Conservation (phyloP, 108 stramenopile genomes). For the Nitzschia sp. region DNA sequence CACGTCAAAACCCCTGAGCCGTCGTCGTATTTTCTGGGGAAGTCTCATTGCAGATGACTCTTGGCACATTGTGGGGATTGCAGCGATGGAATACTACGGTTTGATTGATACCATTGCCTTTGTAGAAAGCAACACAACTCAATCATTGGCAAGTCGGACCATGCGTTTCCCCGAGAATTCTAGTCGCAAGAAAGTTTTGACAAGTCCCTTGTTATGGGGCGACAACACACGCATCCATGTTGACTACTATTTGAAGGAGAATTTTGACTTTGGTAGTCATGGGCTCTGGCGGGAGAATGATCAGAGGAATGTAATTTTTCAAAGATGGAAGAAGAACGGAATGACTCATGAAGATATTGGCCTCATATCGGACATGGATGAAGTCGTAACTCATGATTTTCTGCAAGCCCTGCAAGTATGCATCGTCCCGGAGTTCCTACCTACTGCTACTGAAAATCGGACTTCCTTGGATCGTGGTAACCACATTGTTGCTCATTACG, state of each 20-base stretch:
- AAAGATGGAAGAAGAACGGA: slow-evolving; percentile 56
- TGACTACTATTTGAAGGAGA: background rate
- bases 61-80: slow-evolving; percentile 34
- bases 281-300: slow-evolving; percentile 23
- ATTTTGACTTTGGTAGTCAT: background rate
- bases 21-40: slow-evolving; percentile 17
- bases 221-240: background rate
- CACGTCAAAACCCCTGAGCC: background rate
- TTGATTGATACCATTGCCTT: slow-evolving; percentile 50
- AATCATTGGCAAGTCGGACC: slow-evolving; percentile 23
- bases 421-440: background rate
- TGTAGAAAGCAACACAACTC: slow-evolving; percentile 59
- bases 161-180: background rate
- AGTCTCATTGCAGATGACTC: slow-evolving; percentile 55
- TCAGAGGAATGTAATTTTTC: slow-evolving; percentile 46
- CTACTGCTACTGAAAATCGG: background rate
- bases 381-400: slow-evolving; percentile 54
- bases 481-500: background rate
- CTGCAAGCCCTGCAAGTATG: slow-evolving; percentile 56
- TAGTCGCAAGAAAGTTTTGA: background rate
- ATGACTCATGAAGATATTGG: slow-evolving; percentile 62
- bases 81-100: slow-evolving; percentile 48
- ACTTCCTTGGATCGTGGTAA: background rate
- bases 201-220: background rate
- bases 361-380: slow-evolving; percentile 53